These are phyloP conservation scores for Clavaria fumosa DNA, from an alignment of 768 basidiomycete genomes.

Conservation along the genomic window DNA sequence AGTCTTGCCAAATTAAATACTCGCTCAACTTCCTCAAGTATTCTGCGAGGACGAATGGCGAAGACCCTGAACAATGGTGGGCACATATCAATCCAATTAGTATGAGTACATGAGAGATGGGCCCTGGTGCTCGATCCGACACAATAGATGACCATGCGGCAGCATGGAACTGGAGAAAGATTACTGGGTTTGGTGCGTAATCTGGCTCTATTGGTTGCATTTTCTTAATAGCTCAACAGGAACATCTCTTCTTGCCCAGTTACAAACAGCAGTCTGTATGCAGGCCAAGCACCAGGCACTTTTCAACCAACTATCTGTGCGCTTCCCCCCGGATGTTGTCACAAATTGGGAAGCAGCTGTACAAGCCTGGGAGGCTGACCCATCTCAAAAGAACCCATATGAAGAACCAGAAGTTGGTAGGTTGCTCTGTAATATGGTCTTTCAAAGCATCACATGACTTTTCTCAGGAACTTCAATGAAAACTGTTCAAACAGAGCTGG, in stretches of 20 bases:
- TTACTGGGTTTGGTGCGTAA: slow-evolving; percentile 7
- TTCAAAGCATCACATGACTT: too few relatives aligned
- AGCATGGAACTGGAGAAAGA: slow-evolving; percentile 14
- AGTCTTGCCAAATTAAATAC: slow-evolving; percentile 7
- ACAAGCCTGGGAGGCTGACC: slow-evolving; percentile 1
- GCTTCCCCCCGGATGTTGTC: not conserved
- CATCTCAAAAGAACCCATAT: slow-evolving; percentile 4
- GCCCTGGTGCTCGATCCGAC: slow-evolving; percentile 10
- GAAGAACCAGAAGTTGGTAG: not conserved
- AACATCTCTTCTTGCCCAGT: not conserved
- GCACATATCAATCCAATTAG: slow-evolving; percentile 15
- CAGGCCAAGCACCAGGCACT: not conserved
- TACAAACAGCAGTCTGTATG: slow-evolving; percentile 2
- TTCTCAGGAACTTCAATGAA: too few relatives aligned
- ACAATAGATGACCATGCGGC: slow-evolving; percentile 18
- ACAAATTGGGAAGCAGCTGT: slow-evolving; percentile 6
- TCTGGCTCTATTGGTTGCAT: not conserved
- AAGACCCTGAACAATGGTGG: slow-evolving; percentile 15
- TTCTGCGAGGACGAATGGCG: slow-evolving; percentile 20
- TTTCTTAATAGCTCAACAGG: not conserved
- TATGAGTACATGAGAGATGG: slow-evolving; percentile 21
- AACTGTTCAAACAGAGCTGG: too few relatives aligned
- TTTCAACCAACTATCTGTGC: not conserved
- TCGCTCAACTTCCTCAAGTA: slow-evolving; percentile 9
- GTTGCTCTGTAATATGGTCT: not conserved